phyloP scores from a whole-genome alignment of 148 eudicot species.

The Pharnaceum exiguum region DNA sequence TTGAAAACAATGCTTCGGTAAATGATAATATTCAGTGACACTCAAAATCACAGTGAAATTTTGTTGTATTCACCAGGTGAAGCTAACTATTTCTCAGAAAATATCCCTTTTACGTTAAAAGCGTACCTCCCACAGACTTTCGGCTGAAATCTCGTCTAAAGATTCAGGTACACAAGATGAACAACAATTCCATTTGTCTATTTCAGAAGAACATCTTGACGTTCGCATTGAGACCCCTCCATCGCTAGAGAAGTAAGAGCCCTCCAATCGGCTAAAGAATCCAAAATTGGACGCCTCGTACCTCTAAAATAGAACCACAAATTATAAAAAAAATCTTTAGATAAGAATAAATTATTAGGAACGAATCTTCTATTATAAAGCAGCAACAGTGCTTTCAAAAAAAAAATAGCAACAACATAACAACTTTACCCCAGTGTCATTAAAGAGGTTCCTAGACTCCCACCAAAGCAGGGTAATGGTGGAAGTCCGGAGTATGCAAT shows the following conservation, averaged over 20 bases:
- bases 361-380: too few relatives aligned
- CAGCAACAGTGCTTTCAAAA: background rate
- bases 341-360: too few relatives aligned
- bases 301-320: constrained; percentile 39
- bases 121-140: constrained; percentile 90
- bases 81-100: constrained; percentile 3
- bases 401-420: too few relatives aligned
- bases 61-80: background rate
- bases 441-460: too few relatives aligned
- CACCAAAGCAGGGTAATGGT: too few relatives aligned
- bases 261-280: constrained; percentile 28
- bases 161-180: constrained; percentile 43
- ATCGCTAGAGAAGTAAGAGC: constrained; percentile 29
- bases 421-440: too few relatives aligned
- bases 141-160: constrained; percentile 50
- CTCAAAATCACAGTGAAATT: background rate
- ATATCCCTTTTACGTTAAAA: background rate
- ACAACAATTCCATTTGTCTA: constrained; percentile 51
- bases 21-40: background rate
- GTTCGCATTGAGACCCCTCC: constrained; percentile 31
- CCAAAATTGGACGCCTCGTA: constrained; percentile 29
- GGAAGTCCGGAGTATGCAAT: too few relatives aligned
- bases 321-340: too few relatives aligned
- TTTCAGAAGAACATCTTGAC: constrained; percentile 21
- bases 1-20: too few relatives aligned